Base-by-base conservation (phyloP, 202 grass and related monocot species). In the Alloteropsis angusta region DNA sequence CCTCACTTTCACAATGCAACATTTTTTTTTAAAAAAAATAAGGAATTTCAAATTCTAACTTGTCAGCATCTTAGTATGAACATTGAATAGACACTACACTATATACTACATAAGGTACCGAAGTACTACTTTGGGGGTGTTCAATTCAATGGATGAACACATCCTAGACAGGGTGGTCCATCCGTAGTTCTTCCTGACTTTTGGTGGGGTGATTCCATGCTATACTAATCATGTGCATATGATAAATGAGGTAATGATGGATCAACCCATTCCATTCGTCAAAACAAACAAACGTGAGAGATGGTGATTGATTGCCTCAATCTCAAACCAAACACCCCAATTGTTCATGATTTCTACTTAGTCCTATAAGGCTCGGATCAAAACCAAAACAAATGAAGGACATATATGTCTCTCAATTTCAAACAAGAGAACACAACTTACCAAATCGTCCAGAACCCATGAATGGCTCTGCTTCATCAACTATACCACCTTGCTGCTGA, bases 371-470 rank as follows among this genome's bases (percentile, higher is more conserved):
- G 45, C 7, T 16, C n/a, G 5, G 35, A 80, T 52, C 26, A 42
- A 68, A 60, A 58, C 5, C 15, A 85, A 68, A 37, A 62, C 12
- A 65, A 23, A 71, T 49, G 39, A 56, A 43, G 34, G 12, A 65
- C 56, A 84, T 49, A 65, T 8, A 68, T 22, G 0, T 22, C 0
- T 61, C 14, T 45, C 34, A 71, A 46, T 17, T 74, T 63, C 2
- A 67, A 58, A 85, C n/a, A 50, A 32, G 32, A 52, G 21, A 61
- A 63, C 9, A 9, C 15, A 39, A 13, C 35, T 57, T 89, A 95
- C 95, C 95, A 42, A 92, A 93, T 68, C 89, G 89, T 77, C 95
- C 96, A 60, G 92, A 94, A 65, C 96, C 96, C 95, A 94, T 88
- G 71, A 94, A 94, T 46, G 92, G 87, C 63, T 98, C 96, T 65